phyloP scores from a whole-genome alignment of 805 yeast species.

The Yarrowia sp. region DNA sequence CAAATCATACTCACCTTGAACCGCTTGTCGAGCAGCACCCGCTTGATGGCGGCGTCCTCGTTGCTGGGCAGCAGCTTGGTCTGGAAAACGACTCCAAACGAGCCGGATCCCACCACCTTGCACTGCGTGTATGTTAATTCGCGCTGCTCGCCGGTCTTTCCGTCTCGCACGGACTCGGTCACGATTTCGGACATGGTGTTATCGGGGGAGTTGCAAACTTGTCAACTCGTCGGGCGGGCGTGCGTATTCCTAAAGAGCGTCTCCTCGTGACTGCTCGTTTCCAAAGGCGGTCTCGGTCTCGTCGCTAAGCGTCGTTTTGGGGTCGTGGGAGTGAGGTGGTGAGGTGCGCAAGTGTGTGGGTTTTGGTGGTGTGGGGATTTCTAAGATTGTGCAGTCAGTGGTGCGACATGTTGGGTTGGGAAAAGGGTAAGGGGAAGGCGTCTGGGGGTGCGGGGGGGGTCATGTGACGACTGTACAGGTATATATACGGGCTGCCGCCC shows the following conservation, averaged over 20 bases:
- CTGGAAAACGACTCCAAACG: constrained; percentile 97
- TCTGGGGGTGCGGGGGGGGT: no score
- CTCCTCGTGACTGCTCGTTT: no score
- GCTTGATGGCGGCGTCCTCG: constrained; percentile 85
- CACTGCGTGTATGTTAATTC: constrained; percentile 74
- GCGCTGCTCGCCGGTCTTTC: constrained; percentile 60
- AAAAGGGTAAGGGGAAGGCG: neutral
- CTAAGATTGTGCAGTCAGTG: constrained; percentile 14
- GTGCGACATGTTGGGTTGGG: constrained; percentile 14
- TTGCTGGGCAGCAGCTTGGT: constrained; percentile 72
- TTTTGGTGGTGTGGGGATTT: constrained; percentile 8
- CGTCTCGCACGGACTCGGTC: constrained; percentile 68
- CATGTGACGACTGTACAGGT: neutral
- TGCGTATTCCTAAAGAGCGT: no score
- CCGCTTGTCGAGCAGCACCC: constrained; percentile 93
- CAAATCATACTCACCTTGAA: constrained; percentile 43
- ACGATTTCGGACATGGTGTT: constrained; percentile 38
- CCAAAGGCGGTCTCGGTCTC: no score
- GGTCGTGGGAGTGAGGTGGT: neutral
- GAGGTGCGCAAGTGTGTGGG: constrained; percentile 17
- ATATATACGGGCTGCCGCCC: no score
- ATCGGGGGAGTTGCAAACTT: no score
- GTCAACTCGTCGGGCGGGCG: no score
- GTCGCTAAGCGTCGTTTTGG: constrained; percentile 2
- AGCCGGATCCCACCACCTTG: constrained; percentile 96